A percentile compares a stretch with the other conserved stretches of the same genome.
Conservation (phyloP, 306 rosid genomes). For the Trifolium pratense region DNA sequence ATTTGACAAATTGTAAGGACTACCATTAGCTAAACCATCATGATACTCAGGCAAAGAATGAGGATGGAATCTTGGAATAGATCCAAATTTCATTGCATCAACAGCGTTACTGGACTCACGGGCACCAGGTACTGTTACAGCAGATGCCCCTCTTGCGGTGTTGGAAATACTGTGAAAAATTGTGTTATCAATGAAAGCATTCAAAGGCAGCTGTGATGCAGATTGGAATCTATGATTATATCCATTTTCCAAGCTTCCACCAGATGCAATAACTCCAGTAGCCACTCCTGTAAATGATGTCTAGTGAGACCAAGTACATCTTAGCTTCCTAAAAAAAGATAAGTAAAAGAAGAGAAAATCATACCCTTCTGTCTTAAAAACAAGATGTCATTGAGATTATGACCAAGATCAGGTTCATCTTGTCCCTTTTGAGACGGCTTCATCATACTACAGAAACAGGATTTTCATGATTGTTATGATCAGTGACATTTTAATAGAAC, state of each 20-base stretch:
- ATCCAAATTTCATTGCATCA: slow-evolving; percentile 57
- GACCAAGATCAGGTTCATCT: slow-evolving; percentile 58
- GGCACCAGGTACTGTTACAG: slow-evolving; percentile 48
- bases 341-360: slow-evolving; percentile 41
- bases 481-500: slow-evolving; percentile 15
- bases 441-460: slow-evolving; percentile 62
- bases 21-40: slow-evolving; percentile 62
- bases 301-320: slow-evolving; percentile 40
- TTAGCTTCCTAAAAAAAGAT: slow-evolving; percentile 24
- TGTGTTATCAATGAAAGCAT: slow-evolving; percentile 51
- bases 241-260: slow-evolving; percentile 58
- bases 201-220: slow-evolving; percentile 49
- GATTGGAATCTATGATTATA: slow-evolving; percentile 60
- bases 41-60: slow-evolving; percentile 77
- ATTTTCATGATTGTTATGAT: slow-evolving; percentile 36
- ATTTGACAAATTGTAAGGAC: slow-evolving; percentile 52
- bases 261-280: slow-evolving; percentile 58
- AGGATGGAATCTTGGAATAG: slow-evolving; percentile 60
- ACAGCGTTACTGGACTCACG: slow-evolving; percentile 50
- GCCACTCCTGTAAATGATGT: slow-evolving; percentile 41
- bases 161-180: slow-evolving; percentile 53
- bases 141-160: slow-evolving; percentile 54
- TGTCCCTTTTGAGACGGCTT: slow-evolving; percentile 62
- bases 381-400: slow-evolving; percentile 53
- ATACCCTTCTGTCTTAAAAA: slow-evolving; percentile 56